Conservation (phyloP, 192 early-diverging fungal genomes). For the Backusella tarrabulga region DNA sequence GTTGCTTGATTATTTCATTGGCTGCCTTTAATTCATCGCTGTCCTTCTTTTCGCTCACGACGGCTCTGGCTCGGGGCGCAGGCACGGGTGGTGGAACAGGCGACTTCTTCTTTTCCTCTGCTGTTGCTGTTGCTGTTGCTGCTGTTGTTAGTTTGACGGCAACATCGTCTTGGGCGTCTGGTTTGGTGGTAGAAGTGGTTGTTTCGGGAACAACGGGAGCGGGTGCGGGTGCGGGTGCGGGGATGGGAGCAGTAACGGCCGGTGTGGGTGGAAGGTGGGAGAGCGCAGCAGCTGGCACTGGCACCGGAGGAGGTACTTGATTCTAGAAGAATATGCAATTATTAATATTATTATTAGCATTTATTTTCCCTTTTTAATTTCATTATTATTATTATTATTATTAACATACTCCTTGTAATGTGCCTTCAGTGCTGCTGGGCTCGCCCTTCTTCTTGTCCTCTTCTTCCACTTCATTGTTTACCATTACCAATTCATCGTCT, state of each 20-base stretch:
- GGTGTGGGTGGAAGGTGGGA: not conserved
- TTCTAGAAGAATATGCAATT: not conserved
- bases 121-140: not conserved
- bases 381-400: not conserved
- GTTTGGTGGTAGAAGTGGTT: not conserved
- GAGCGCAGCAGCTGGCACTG: not conserved
- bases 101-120: not conserved
- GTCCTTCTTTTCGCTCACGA: not conserved
- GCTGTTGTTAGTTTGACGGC: not conserved
- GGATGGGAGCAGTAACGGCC: not conserved
- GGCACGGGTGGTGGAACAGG: not conserved
- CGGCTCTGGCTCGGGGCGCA: not conserved
- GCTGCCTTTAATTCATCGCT: not conserved
- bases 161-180: not conserved
- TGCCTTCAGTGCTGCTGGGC: not conserved
- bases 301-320: not conserved
- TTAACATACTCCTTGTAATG: conserved; percentile 10
- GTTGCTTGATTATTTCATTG: not conserved
- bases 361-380: not conserved
- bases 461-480: not conserved
- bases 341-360: not conserved
- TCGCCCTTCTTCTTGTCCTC: not conserved
- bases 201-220: not conserved
- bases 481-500: not conserved
- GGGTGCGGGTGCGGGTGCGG: not conserved